A percentile compares a stretch with the other conserved stretches of the same genome.
These are phyloP conservation scores for Brassica cretica DNA, from an alignment of 345 rosid species.

Conservation along the genomic window DNA sequence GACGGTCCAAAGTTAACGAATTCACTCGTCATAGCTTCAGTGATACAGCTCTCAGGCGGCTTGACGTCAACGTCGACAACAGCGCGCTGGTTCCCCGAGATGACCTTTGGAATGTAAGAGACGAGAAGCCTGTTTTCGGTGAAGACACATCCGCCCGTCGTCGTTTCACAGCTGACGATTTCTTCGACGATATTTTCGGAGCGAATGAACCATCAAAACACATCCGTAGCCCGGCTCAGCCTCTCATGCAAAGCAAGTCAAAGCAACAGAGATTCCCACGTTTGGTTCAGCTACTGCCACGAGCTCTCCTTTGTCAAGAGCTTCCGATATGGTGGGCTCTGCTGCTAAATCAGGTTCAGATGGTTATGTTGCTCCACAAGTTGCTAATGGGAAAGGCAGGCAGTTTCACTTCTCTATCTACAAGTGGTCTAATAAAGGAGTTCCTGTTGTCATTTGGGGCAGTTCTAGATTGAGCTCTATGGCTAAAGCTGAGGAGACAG, in stretches of 20 bases:
- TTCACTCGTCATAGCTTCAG: slow-evolving; percentile 43
- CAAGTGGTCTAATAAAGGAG: slow-evolving; percentile 85
- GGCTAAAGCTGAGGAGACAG: slow-evolving; percentile 29
- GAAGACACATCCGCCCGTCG: slow-evolving; percentile 50
- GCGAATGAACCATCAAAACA: slow-evolving; percentile 49
- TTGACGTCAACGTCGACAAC: slow-evolving; percentile 27
- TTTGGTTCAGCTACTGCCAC: slow-evolving; percentile 49
- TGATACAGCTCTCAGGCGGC: slow-evolving; percentile 35
- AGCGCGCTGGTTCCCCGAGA: background rate
- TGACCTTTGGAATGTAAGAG: slow-evolving; percentile 43
- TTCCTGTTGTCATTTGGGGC: slow-evolving; percentile 49
- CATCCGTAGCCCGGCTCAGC: slow-evolving; percentile 57
- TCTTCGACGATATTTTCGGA: slow-evolving; percentile 75
- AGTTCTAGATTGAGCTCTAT: slow-evolving; percentile 47
- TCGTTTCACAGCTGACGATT: slow-evolving; percentile 46
- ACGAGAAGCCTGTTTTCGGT: slow-evolving; percentile 71
- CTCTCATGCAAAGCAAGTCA: slow-evolving; percentile 47
- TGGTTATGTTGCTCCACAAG: slow-evolving; percentile 32
- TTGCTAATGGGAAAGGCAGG: slow-evolving; percentile 32
- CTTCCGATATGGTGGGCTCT: slow-evolving; percentile 42
- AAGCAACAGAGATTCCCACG: slow-evolving; percentile 51
- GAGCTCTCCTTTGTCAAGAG: slow-evolving; percentile 50
- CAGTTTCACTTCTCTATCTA: slow-evolving; percentile 88
- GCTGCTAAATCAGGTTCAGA: slow-evolving; percentile 8
- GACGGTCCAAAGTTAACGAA: slow-evolving; percentile 54